Evolutionary conservation across 805 yeast species (phyloP).

Genomic region (Suhomyces sp.): DNA sequence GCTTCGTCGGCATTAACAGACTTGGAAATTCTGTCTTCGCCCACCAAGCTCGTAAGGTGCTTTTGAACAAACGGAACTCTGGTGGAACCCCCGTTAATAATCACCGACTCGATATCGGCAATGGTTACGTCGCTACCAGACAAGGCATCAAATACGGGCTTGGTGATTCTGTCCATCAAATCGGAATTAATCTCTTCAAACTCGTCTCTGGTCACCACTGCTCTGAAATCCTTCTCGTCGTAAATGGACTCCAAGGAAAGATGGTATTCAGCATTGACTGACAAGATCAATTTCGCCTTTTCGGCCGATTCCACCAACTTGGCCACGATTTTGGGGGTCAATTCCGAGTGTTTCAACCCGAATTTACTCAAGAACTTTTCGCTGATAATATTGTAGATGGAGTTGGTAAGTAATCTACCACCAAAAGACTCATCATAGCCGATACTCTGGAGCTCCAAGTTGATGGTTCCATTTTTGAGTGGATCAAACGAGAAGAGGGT

Average conservation of each 20-base stretch:
- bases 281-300: conserved; percentile 78
- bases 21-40: conserved; percentile 63
- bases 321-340: conserved; percentile 54
- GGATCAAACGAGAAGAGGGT: conserved; percentile 69
- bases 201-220: conserved; percentile 70
- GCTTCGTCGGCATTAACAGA: conserved; percentile 96
- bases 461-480: conserved; percentile 37
- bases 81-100: conserved; percentile 86
- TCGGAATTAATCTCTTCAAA: conserved; percentile 60
- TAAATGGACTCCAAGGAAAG: conserved; percentile 72
- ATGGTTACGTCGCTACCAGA: conserved; percentile 27
- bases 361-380: conserved; percentile 52
- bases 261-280: conserved; percentile 82
- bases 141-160: conserved; percentile 57
- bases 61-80: conserved; percentile 86
- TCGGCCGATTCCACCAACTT: conserved; percentile 81
- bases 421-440: conserved; percentile 69
- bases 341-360: conserved; percentile 36
- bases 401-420: conserved; percentile 70
- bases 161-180: conserved; percentile 42
- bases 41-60: conserved; percentile 51
- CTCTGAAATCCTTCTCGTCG: conserved; percentile 71
- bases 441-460: conserved; percentile 65
- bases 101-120: conserved; percentile 56
- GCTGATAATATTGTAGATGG: conserved; percentile 58